These are phyloP conservation scores for Ambrosiella beaveri DNA, from an alignment of 2,329 filamentous ascomycete species.

Conservation along the genomic window DNA sequence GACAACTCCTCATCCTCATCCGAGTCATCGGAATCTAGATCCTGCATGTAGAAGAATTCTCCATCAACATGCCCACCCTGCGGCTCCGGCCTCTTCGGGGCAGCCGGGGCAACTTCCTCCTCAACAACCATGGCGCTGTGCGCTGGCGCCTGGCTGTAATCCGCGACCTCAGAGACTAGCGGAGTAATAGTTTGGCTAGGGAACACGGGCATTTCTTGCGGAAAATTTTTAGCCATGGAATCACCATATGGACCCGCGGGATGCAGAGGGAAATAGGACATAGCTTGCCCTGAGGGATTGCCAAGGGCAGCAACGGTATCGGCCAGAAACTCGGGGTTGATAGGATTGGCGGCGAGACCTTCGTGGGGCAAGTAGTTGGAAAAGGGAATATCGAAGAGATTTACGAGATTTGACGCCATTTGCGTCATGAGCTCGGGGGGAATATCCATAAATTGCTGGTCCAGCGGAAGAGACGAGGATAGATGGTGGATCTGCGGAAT, in stretches of 20 bases:
- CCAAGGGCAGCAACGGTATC: not conserved
- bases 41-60: constrained; percentile 27
- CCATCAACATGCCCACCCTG: not conserved
- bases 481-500: not conserved
- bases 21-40: constrained; percentile 39
- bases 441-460: not conserved
- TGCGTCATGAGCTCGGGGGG: not conserved
- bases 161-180: too few species aligned
- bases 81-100: not conserved
- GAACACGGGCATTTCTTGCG: too few species aligned
- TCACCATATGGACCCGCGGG: not conserved
- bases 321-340: not conserved
- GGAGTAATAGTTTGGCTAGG: too few species aligned
- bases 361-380: not conserved
- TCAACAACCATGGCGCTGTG: not conserved
- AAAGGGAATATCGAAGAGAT: not conserved
- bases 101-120: not conserved
- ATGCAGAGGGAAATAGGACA: not conserved
- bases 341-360: not conserved
- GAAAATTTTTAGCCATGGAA: not conserved
- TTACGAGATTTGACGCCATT: too few species aligned
- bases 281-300: not conserved
- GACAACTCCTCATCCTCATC: constrained; percentile 39
- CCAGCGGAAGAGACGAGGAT: not conserved
- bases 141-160: not conserved